A percentile compares a stretch with the other conserved stretches of the same genome.
Conservation (phyloP, 305 asterid species). For the Caryopteris hybrid region DNA sequence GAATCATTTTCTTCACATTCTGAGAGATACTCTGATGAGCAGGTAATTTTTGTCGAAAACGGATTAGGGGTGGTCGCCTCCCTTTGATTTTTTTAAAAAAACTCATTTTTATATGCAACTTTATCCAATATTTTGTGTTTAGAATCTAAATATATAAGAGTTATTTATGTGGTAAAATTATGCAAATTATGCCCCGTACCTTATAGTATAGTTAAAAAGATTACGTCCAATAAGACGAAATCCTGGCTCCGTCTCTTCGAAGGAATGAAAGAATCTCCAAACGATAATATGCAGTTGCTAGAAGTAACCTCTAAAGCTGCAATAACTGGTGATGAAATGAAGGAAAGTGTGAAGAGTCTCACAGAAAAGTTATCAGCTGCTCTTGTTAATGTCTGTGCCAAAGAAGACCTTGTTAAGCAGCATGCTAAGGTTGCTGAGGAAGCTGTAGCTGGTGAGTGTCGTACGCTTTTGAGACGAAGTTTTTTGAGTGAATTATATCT, state of each 20-base stretch:
- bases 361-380: slow-evolving; percentile 81
- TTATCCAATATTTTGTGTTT: too few species aligned
- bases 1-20: slow-evolving; percentile 65
- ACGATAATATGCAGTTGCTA: slow-evolving; percentile 37
- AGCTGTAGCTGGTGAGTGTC: slow-evolving; percentile 75
- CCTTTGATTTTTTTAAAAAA: too few species aligned
- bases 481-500: neutral
- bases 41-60: slow-evolving; percentile 27
- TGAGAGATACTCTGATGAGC: slow-evolving; percentile 66
- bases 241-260: too few species aligned
- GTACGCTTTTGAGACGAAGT: neutral
- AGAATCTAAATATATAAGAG: too few species aligned
- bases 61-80: too few species aligned
- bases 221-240: too few species aligned
- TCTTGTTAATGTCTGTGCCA: slow-evolving; percentile 72
- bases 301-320: slow-evolving; percentile 45
- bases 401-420: slow-evolving; percentile 86
- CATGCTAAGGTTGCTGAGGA: slow-evolving; percentile 93
- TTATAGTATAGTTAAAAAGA: too few species aligned
- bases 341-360: slow-evolving; percentile 45
- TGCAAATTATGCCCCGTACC: too few species aligned
- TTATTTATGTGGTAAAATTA: too few species aligned
- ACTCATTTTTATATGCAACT: too few species aligned
- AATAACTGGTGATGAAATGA: slow-evolving; percentile 35
- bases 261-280: slow-evolving; percentile 39